Percentiles rank a stretch among this genome's conserved stretches.
phyloP scores from a whole-genome alignment of 192 early-diverging fungal genomes.

The Coemansia sp. region DNA sequence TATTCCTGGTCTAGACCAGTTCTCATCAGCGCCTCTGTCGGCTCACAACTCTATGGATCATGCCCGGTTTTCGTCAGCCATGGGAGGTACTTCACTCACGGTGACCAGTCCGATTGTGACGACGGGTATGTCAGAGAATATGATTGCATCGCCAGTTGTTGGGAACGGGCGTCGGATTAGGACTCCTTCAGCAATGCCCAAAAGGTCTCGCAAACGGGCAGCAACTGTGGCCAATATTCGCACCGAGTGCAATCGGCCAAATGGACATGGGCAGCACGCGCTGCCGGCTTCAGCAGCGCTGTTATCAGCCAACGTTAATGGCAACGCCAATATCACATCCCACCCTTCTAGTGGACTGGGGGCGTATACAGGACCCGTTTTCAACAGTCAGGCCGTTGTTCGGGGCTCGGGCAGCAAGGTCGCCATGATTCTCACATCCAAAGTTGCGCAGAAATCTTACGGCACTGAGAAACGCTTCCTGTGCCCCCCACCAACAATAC shows the following conservation, averaged over 20 bases:
- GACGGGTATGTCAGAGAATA: background rate
- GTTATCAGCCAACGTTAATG: slow-evolving; percentile 2
- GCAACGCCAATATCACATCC: background rate
- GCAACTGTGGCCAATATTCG: slow-evolving; percentile 40
- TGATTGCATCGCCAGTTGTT: slow-evolving; percentile 9
- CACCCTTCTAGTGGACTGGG: slow-evolving; percentile 9
- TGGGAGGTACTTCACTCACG: slow-evolving; percentile 1
- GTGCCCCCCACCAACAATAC: slow-evolving; percentile 80
- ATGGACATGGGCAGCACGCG: slow-evolving; percentile 8
- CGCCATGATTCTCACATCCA: slow-evolving; percentile 77
- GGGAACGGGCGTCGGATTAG: slow-evolving; percentile 4
- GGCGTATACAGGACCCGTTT: slow-evolving; percentile 23
- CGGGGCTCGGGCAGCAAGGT: slow-evolving; percentile 52
- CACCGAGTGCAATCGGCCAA: slow-evolving; percentile 10
- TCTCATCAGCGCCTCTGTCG: slow-evolving; percentile 23
- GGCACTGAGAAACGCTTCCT: slow-evolving; percentile 91
- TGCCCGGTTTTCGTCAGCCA: slow-evolving; percentile 15
- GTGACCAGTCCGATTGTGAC: slow-evolving; percentile 15
- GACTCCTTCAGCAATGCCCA: slow-evolving; percentile 23
- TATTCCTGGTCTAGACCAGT: slow-evolving; percentile 38
- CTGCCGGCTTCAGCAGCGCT: slow-evolving; percentile 14
- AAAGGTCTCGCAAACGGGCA: slow-evolving; percentile 47
- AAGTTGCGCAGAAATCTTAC: slow-evolving; percentile 92
- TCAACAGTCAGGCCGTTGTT: slow-evolving; percentile 54
- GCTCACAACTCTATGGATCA: slow-evolving; percentile 15